phyloP scores from a whole-genome alignment of 345 rosid genomes.

The Eutrema japonicum region DNA sequence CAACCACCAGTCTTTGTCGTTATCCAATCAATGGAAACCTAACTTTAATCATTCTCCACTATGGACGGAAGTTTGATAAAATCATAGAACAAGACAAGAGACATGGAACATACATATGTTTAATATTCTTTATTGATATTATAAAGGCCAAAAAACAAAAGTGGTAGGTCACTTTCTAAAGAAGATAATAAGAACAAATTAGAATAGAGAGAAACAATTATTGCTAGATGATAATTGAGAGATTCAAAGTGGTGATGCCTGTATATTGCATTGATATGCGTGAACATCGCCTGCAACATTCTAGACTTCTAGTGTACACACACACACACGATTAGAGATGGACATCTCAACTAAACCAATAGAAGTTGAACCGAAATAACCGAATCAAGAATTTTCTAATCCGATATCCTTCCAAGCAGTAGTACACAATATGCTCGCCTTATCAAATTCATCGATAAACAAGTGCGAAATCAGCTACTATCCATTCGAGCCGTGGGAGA shows the following conservation, averaged over 20 bases:
- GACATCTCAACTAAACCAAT: conserved; percentile 22
- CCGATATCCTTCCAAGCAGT: too few species aligned
- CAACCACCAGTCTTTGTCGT: conserved; percentile 54
- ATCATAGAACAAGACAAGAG: conserved; percentile 27
- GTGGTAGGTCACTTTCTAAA: conserved; percentile 38
- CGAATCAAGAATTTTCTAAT: background rate
- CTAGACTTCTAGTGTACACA: background rate
- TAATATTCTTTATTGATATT: conserved; percentile 17
- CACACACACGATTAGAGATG: background rate
- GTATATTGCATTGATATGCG: conserved; percentile 34
- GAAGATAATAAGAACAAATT: conserved; percentile 28
- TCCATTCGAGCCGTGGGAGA: too few species aligned
- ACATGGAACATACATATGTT: conserved; percentile 10
- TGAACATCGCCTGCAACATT: conserved; percentile 27
- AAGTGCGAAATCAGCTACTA: too few species aligned
- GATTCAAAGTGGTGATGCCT: conserved; percentile 20
- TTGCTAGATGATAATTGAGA: conserved; percentile 26
- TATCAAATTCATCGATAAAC: too few species aligned
- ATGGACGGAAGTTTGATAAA: conserved; percentile 29
- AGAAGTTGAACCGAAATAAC: background rate
- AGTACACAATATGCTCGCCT: too few species aligned
- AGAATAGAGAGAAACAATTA: background rate
- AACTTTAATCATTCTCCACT: conserved; percentile 39
- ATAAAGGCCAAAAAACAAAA: conserved; percentile 18
- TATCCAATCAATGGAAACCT: conserved; percentile 42